A percentile compares a stretch with the other conserved stretches of the same genome.
Conservation (phyloP, 73 alveolate species). For the Uronychia binucleata region DNA sequence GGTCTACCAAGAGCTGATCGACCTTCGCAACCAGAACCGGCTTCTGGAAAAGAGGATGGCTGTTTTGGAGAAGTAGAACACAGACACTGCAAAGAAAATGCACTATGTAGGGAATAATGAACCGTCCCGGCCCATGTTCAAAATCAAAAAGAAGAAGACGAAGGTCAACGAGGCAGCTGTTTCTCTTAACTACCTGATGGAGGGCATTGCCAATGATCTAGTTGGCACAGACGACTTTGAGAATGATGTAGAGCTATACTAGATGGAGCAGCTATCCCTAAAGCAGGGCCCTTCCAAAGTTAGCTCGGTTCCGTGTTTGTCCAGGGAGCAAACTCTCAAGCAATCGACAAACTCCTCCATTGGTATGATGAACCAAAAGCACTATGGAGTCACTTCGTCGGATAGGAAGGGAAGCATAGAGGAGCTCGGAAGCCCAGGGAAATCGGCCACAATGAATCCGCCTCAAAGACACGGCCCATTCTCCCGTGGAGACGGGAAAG, state of each 20-base stretch:
- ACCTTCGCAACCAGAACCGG: conserved; percentile 28
- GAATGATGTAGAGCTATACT: neutral
- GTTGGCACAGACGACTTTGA: neutral
- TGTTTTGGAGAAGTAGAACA: conserved; percentile 52
- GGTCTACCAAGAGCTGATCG: conserved; percentile 47
- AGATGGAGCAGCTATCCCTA: neutral
- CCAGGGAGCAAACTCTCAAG: neutral
- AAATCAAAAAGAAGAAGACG: neutral
- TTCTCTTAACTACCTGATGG: neutral
- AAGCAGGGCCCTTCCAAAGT: neutral
- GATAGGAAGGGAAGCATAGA: neutral
- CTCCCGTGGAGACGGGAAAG: neutral
- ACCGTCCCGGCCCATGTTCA: conserved; percentile 55
- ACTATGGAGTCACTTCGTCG: too few species aligned
- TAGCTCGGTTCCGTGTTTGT: neutral
- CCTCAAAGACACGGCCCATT: neutral
- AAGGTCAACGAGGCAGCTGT: neutral
- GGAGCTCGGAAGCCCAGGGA: neutral
- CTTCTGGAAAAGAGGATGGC: conserved; percentile 59
- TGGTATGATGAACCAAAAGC: neutral
- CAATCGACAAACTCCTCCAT: neutral
- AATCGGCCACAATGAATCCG: neutral
- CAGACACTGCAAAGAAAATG: conserved; percentile 34
- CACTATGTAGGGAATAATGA: conserved; percentile 64
- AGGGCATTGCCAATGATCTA: neutral